phyloP scores from a whole-genome alignment of 495 filamentous ascomycete species.

The Penicillium psychrofluorescens region DNA sequence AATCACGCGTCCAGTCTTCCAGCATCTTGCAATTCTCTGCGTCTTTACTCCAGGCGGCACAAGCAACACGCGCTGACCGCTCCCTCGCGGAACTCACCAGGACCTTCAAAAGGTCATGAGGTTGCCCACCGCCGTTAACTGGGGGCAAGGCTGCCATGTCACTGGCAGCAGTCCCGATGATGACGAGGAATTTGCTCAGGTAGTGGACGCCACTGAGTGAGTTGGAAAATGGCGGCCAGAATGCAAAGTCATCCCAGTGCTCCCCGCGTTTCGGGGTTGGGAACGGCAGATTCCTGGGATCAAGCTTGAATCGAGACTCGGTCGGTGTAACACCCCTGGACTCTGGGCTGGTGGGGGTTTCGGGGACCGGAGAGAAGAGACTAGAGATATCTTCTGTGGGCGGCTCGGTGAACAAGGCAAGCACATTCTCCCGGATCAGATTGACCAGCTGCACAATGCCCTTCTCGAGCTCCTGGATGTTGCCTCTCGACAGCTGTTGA shows the following conservation, averaged over 20 bases:
- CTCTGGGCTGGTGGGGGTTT: slow-evolving; percentile 63
- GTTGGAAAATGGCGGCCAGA: slow-evolving; percentile 92
- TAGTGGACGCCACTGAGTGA: slow-evolving; percentile 84
- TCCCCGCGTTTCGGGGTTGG: slow-evolving; percentile 69
- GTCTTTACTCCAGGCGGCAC: slow-evolving; percentile 80
- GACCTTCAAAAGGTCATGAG: slow-evolving; percentile 57
- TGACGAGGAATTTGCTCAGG: slow-evolving; percentile 66
- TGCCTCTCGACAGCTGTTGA: slow-evolving; percentile 69
- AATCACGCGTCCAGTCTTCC: slow-evolving; percentile 82
- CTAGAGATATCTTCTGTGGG: slow-evolving; percentile 85
- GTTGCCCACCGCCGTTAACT: slow-evolving; percentile 47
- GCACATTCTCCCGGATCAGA: slow-evolving; percentile 69
- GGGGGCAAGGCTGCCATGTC: slow-evolving; percentile 74
- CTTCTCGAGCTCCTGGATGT: slow-evolving; percentile 63
- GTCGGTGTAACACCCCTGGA: slow-evolving; percentile 41
- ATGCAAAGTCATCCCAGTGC: slow-evolving; percentile 88
- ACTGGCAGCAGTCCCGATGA: slow-evolving; percentile 76
- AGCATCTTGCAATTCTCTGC: slow-evolving; percentile 81
- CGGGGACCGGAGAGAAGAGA: slow-evolving; percentile 69
- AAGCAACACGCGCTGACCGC: slow-evolving; percentile 70
- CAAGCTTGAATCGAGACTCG: slow-evolving; percentile 71
- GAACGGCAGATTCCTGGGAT: slow-evolving; percentile 69
- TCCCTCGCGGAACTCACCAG: slow-evolving; percentile 77
- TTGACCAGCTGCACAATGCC: slow-evolving; percentile 73
- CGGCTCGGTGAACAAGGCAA: slow-evolving; percentile 78